Percentiles rank a stretch among this genome's conserved stretches.
Conservation (phyloP, 257 asterid species). For the Solanum habrochaites region DNA sequence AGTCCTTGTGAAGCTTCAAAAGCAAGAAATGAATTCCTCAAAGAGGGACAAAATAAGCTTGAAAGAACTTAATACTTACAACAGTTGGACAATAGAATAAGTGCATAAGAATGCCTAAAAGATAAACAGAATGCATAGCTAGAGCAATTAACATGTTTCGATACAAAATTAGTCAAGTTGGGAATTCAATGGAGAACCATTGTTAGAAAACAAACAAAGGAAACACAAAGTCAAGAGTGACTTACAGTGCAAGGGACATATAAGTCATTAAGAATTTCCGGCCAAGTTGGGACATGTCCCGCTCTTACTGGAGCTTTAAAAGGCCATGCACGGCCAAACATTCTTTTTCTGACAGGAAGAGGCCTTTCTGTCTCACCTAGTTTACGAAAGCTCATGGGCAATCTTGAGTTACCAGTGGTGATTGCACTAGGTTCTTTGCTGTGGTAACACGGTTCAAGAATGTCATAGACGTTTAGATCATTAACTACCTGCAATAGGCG, state of each 20-base stretch:
- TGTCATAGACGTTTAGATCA: constrained; percentile 62
- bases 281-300: constrained; percentile 88
- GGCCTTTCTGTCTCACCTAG: constrained; percentile 92
- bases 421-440: constrained; percentile 19
- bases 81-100: not conserved
- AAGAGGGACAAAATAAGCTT: not conserved
- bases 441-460: constrained; percentile 91
- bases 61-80: not conserved
- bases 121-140: not conserved
- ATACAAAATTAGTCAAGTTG: not conserved
- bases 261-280: constrained; percentile 39
- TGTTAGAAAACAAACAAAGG: not conserved
- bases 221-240: not conserved
- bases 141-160: not conserved
- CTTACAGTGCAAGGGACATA: constrained; percentile 78
- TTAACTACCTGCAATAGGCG: constrained; percentile 37
- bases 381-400: constrained; percentile 82
- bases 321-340: constrained; percentile 99
- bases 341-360: constrained; percentile 62
- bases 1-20: not conserved
- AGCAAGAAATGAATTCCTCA: not conserved
- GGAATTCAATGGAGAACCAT: not conserved
- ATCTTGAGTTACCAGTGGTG: constrained; percentile 15
- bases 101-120: not conserved
- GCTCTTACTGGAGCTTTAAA: constrained; percentile 75